These are phyloP conservation scores for Calvatia gigantea DNA, from an alignment of 768 basidiomycete species.

Conservation along the genomic window DNA sequence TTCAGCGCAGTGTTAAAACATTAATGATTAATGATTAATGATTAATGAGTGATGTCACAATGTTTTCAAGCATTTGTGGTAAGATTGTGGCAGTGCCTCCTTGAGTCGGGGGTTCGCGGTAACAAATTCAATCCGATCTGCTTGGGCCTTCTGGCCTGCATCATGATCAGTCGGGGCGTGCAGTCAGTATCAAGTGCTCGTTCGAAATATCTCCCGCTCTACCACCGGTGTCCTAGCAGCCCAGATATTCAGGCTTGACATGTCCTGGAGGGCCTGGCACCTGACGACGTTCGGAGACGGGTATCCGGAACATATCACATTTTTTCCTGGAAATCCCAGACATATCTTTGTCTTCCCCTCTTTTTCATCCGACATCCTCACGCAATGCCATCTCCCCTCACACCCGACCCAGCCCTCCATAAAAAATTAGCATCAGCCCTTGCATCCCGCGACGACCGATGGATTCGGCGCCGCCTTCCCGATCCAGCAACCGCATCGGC, in stretches of 20 bases:
- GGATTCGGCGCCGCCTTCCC: slow-evolving; percentile 69
- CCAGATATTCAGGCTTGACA: not conserved
- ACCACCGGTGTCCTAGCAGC: not conserved
- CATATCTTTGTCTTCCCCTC: not conserved
- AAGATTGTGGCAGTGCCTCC: too few relatives aligned
- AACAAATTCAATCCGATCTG: too few relatives aligned
- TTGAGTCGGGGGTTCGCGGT: too few relatives aligned
- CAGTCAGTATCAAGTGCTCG: too few relatives aligned
- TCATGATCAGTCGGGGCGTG: too few relatives aligned
- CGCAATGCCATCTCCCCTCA: not conserved
- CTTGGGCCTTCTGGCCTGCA: too few relatives aligned
- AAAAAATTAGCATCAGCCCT: slow-evolving; percentile 49
- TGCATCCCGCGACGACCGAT: slow-evolving; percentile 58
- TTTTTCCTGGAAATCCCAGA: slow-evolving; percentile 1
- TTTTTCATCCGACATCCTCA: not conserved
- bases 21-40: too few relatives aligned
- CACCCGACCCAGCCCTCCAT: slow-evolving; percentile 22
- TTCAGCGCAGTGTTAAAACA: too few relatives aligned
- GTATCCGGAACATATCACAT: not conserved
- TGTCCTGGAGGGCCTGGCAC: not conserved
- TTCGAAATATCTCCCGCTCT: not conserved
- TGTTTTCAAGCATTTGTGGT: too few relatives aligned
- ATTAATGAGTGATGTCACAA: too few relatives aligned
- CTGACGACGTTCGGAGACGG: slow-evolving; percentile 5
- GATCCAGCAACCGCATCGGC: slow-evolving; percentile 31